Percentiles rank a stretch among this genome's conserved stretches.
Evolutionary conservation across 179 eudicot species (phyloP).

Genomic region (Spinacia oleracea): DNA sequence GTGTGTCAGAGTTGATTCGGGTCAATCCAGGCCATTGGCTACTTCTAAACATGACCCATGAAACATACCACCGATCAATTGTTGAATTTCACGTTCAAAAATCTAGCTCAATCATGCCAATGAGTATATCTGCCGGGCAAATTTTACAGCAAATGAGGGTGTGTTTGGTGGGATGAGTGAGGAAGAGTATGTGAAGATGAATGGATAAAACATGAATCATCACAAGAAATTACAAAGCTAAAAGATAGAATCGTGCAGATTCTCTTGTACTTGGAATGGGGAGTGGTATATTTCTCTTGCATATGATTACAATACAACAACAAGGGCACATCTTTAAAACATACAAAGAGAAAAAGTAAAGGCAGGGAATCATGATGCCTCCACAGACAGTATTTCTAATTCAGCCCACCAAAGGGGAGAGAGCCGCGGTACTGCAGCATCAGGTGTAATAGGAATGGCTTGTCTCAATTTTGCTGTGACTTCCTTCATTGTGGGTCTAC

Average conservation of each 20-base stretch:
- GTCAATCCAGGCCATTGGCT: too few species aligned
- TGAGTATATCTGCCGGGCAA: too few species aligned
- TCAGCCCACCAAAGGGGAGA: slow-evolving; percentile 99
- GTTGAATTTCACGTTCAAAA: too few species aligned
- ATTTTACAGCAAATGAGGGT: too few species aligned
- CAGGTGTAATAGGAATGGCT: slow-evolving; percentile 59
- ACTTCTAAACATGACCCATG: too few species aligned
- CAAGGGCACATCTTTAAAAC: neutral
- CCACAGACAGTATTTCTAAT: slow-evolving; percentile 87
- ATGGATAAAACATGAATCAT: slow-evolving; percentile 1
- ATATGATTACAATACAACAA: slow-evolving; percentile 25
- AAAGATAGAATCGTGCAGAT: slow-evolving; percentile 14
- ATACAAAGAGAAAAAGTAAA: slow-evolving; percentile 14
- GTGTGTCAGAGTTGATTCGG: too few species aligned
- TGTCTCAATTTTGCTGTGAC: slow-evolving; percentile 50
- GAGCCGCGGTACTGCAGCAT: slow-evolving; percentile 75
- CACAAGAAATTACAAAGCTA: slow-evolving; percentile 23
- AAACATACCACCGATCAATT: too few species aligned
- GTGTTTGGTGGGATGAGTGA: neutral
- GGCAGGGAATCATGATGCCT: slow-evolving; percentile 51
- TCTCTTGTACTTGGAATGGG: neutral
- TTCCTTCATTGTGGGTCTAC: slow-evolving; percentile 68
- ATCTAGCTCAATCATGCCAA: too few species aligned
- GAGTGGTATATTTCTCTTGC: slow-evolving; percentile 19
- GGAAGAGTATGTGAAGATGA: neutral